A percentile compares a stretch with the other conserved stretches of the same genome.
Evolutionary conservation across 148 eudicot genomes (phyloP).

Genomic region (Nepenthes gracilis): DNA sequence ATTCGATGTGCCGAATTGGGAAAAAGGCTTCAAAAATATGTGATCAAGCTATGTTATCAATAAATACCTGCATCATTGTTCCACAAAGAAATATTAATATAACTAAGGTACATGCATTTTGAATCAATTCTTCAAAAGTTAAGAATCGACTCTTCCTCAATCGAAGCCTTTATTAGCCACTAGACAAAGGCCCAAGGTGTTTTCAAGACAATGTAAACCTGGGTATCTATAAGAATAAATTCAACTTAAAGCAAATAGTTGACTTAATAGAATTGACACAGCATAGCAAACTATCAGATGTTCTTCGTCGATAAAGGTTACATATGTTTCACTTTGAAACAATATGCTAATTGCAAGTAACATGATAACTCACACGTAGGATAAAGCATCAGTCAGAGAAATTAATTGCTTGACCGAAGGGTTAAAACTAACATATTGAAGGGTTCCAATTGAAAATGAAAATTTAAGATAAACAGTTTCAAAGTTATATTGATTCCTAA

Average conservation of each 20-base stretch:
- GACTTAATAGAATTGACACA: too few species aligned
- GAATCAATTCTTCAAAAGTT: constrained; percentile 4
- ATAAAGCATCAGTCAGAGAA: too few species aligned
- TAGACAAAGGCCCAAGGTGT: constrained; percentile 97
- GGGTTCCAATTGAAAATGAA: too few species aligned
- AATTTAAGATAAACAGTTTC: too few species aligned
- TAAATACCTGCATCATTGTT: constrained; percentile 42
- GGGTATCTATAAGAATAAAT: constrained; percentile 6
- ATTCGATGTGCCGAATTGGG: constrained; percentile 74
- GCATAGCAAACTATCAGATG: too few species aligned
- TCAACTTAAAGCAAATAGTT: not conserved
- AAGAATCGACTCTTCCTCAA: constrained; percentile 69
- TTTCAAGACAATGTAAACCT: constrained; percentile 73
- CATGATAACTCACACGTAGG: too few species aligned
- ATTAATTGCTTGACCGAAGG: too few species aligned
- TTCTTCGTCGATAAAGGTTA: too few species aligned
- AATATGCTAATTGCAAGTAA: too few species aligned
- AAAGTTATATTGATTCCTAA: not conserved
- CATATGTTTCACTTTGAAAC: too few species aligned
- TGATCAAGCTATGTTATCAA: constrained; percentile 98
- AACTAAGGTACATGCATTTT: not conserved
- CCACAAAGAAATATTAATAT: not conserved
- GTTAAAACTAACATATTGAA: too few species aligned
- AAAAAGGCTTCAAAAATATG: constrained; percentile 69
- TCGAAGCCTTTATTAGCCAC: constrained; percentile 65